Conservation (phyloP, 106 monocot genomes). For the Dendrobium officinale region DNA sequence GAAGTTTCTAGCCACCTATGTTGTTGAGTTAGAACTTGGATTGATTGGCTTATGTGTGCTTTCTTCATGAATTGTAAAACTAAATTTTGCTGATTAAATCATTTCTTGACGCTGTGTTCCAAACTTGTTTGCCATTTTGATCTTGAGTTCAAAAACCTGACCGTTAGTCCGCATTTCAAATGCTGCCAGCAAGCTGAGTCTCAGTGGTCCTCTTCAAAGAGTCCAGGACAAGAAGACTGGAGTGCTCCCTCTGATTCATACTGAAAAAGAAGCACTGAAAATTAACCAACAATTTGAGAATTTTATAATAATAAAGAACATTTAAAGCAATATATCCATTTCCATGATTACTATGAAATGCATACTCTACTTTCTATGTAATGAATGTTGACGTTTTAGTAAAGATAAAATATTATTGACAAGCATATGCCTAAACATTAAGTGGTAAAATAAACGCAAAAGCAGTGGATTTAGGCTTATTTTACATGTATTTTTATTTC, state of each 20-base stretch:
- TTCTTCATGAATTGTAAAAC: background rate
- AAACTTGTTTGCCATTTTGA: background rate
- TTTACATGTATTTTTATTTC: no score
- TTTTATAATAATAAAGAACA: background rate
- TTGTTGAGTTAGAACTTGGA: no score
- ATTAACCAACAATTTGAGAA: background rate
- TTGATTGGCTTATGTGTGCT: background rate
- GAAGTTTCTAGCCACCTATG: no score
- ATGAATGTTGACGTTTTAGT: no score
- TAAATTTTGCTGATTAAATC: background rate
- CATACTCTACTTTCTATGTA: no score
- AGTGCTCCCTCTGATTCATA: slow-evolving; percentile 74
- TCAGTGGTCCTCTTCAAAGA: slow-evolving; percentile 78
- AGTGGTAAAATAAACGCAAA: no score
- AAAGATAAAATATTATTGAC: no score
- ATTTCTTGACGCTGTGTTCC: background rate
- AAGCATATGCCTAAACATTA: no score
- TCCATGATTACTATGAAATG: no score
- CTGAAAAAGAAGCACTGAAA: slow-evolving; percentile 28
- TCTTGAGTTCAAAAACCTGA: no score
- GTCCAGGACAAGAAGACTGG: slow-evolving; percentile 61
- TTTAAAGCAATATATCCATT: no score
- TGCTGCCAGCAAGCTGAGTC: background rate
- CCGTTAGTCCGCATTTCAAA: background rate
- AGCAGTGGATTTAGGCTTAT: no score